Evolutionary conservation across 768 basidiomycete genomes (phyloP).

Genomic region (Suillus weaverae): DNA sequence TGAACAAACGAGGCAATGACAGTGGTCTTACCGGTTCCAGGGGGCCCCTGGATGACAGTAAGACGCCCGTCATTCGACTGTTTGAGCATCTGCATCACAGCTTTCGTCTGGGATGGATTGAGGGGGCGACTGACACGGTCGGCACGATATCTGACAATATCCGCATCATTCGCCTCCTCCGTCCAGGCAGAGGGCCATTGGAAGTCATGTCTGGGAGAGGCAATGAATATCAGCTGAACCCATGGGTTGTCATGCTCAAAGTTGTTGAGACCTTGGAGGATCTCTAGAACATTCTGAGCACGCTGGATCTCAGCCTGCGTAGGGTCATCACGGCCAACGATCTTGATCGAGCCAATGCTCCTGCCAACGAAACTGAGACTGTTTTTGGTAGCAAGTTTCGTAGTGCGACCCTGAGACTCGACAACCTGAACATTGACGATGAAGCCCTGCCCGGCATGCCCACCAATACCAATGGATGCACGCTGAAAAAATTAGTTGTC

Average conservation of each 20-base stretch:
- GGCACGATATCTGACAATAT: constrained; percentile 18
- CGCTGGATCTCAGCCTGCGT: constrained; percentile 58
- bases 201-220: constrained; percentile 24
- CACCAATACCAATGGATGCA: constrained; percentile 23
- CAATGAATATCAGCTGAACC: constrained; percentile 36
- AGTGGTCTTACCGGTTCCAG: constrained; percentile 73
- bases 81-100: constrained; percentile 39
- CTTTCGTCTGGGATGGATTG: constrained; percentile 40
- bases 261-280: constrained; percentile 35
- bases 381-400: constrained; percentile 22
- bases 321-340: constrained; percentile 54
- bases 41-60: constrained; percentile 48
- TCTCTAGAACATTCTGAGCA: constrained; percentile 27
- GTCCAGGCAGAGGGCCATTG: constrained; percentile 39
- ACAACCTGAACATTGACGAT: constrained; percentile 22
- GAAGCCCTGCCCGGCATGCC: constrained; percentile 22
- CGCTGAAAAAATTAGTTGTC: constrained; percentile 12
- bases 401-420: constrained; percentile 14
- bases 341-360: constrained; percentile 37
- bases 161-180: constrained; percentile 16
- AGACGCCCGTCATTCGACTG: constrained; percentile 34
- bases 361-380: constrained; percentile 31
- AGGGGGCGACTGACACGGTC: constrained; percentile 29
- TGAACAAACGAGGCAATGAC: constrained; percentile 67
- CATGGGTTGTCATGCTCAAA: constrained; percentile 37